phyloP scores from a whole-genome alignment of 1,284 basidiomycete genomes.

The Cystobasidium pallidum region DNA sequence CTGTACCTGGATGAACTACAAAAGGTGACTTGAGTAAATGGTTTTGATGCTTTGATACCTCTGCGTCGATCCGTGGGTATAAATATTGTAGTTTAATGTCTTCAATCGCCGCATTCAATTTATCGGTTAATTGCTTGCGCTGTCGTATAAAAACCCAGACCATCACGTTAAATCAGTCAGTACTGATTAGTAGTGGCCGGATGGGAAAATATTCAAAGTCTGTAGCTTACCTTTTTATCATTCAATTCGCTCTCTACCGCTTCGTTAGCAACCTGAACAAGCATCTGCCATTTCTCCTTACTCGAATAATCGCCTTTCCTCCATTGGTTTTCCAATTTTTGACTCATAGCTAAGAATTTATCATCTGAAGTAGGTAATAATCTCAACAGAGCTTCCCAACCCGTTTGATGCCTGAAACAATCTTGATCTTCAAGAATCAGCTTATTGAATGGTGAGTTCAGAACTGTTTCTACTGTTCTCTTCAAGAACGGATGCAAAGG shows the following conservation, averaged over 20 bases:
- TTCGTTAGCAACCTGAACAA: slow-evolving; percentile 57
- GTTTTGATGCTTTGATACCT: slow-evolving; percentile 96
- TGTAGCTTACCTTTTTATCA: slow-evolving; percentile 19
- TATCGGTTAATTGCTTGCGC: slow-evolving; percentile 43
- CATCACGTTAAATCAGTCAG: too few relatives aligned
- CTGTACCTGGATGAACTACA: slow-evolving; percentile 92
- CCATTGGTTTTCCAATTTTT: slow-evolving; percentile 67
- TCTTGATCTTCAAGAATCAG: slow-evolving; percentile 85
- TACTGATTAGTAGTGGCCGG: too few relatives aligned
- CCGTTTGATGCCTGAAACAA: slow-evolving; percentile 72
- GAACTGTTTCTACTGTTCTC: slow-evolving; percentile 61
- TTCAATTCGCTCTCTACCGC: slow-evolving; percentile 52
- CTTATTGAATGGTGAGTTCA: slow-evolving; percentile 66
- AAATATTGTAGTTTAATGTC: slow-evolving; percentile 93
- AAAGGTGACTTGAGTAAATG: slow-evolving; percentile 98
- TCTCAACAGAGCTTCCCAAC: slow-evolving; percentile 74
- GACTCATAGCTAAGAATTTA: slow-evolving; percentile 22
- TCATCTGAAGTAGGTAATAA: slow-evolving; percentile 67
- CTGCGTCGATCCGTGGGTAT: slow-evolving; percentile 93
- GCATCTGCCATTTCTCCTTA: slow-evolving; percentile 72
- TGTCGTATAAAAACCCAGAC: too few relatives aligned
- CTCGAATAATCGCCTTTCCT: slow-evolving; percentile 64
- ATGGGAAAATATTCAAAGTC: too few relatives aligned
- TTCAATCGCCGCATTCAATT: slow-evolving; percentile 65
- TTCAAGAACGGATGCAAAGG: slow-evolving; percentile 71